These are phyloP conservation scores for Sporothrix pseudoabietina DNA, from an alignment of 2,329 filamentous ascomycete genomes.

Conservation along the genomic window DNA sequence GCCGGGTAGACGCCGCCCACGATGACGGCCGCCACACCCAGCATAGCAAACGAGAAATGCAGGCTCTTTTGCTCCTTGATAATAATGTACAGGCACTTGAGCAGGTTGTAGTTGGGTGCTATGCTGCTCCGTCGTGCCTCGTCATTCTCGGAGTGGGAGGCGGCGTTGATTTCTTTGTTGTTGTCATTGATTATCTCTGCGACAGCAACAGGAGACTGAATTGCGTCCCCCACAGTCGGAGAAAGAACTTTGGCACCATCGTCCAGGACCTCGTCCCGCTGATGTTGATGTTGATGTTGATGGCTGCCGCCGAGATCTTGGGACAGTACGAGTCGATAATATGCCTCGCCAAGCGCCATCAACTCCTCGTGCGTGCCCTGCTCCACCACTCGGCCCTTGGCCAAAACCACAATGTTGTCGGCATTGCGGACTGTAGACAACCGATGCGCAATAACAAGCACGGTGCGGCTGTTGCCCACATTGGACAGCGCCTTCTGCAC, in stretches of 20 bases:
- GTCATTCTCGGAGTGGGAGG: background rate
- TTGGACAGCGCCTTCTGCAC: slow-evolving; percentile 40
- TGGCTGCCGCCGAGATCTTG: slow-evolving; percentile 50
- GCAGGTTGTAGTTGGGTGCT: slow-evolving; percentile 19
- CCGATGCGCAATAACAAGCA: slow-evolving; percentile 50
- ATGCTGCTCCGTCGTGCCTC: background rate
- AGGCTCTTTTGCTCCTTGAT: slow-evolving; percentile 22
- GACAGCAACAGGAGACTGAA: background rate
- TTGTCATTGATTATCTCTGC: slow-evolving; percentile 68
- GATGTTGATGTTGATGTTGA: too few species aligned
- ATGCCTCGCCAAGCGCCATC: slow-evolving; percentile 60
- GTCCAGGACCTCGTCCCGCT: background rate
- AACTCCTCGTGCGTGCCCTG: slow-evolving; percentile 75
- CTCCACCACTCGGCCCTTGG: slow-evolving; percentile 71
- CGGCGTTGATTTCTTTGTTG: background rate
- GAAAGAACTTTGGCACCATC: background rate
- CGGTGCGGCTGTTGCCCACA: slow-evolving; percentile 38
- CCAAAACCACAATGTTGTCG: slow-evolving; percentile 75
- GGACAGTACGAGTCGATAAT: slow-evolving; percentile 67
- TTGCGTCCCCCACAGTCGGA: background rate
- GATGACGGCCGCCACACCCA: slow-evolving; percentile 4
- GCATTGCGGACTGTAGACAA: slow-evolving; percentile 74
- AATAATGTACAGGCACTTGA: slow-evolving; percentile 23
- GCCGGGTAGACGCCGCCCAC: slow-evolving; percentile 44
- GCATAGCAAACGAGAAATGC: slow-evolving; percentile 19